Evolutionary conservation across 495 filamentous ascomycete genomes (phyloP).

Genomic region (Saxophila tyrrhenica): DNA sequence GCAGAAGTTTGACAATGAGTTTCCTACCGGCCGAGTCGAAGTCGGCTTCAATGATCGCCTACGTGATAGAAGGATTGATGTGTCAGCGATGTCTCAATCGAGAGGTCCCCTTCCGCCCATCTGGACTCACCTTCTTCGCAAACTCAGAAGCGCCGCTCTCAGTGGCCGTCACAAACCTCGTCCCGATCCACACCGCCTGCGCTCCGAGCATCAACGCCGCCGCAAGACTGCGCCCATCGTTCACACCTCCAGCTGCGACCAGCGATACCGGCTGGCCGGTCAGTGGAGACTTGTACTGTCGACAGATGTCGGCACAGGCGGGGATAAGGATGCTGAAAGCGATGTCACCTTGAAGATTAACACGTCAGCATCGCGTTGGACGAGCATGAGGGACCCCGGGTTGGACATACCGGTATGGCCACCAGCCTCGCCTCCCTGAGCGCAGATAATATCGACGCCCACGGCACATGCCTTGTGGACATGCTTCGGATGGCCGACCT

Average conservation of each 20-base stretch:
- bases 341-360: constrained; percentile 52
- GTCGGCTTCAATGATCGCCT: constrained; percentile 78
- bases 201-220: constrained; percentile 88
- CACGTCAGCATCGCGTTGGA: no score
- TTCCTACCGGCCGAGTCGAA: constrained; percentile 84
- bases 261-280: constrained; percentile 78
- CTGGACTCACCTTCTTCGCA: no score
- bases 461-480: constrained; percentile 79
- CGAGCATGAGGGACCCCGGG: neutral
- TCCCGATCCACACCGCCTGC: constrained; percentile 87
- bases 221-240: constrained; percentile 79
- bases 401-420: constrained; percentile 59
- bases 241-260: constrained; percentile 84
- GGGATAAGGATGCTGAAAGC: constrained; percentile 81
- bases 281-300: constrained; percentile 70
- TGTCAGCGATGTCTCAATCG: no score
- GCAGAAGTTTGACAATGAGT: constrained; percentile 71
- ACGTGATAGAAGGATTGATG: no score
- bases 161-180: constrained; percentile 80
- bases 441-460: constrained; percentile 81
- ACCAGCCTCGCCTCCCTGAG: constrained; percentile 80
- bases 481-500: constrained; percentile 92
- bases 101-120: no score
- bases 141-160: constrained; percentile 85
- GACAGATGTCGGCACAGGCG: constrained; percentile 68